Base-by-base conservation (phyloP, 2,329 filamentous ascomycete genomes). In the Helicocarpus griseus region DNA sequence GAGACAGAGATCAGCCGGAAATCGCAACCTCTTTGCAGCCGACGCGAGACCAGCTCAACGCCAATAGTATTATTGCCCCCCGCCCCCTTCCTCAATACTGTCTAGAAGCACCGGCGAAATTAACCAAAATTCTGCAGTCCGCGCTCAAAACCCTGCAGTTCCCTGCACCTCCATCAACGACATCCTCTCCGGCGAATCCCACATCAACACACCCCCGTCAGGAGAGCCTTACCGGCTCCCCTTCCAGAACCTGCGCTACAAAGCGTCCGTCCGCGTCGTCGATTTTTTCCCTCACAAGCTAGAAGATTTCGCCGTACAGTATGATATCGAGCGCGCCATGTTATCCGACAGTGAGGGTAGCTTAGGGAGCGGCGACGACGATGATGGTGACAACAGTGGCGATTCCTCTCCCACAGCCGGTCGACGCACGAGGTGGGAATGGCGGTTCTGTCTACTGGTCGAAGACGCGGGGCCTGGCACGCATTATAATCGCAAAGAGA, bases 391-490 rank as follows among this genome's bases (percentile, higher is more conserved):
- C 28, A 26, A 35, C 28, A n/a, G n/a, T n/a, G n/a, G n/a, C n/a
- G n/a, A n/a, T n/a, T n/a, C n/a, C n/a, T n/a, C n/a, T n/a, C n/a
- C n/a, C n/a, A n/a, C n/a, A n/a, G n/a, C n/a, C n/a, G n/a, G n/a
- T n/a, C n/a, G n/a, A n/a, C 51, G 33, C 24, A 41, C 63, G 1
- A 61, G 65, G 6, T 95, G 88, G 86, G 82, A 93, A 65, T 96
- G 90, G 90, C 78, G 80, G 13, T 96, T 96, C 67, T 80, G 79
- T 21, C 75, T 97, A 22, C 75, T 86, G 11, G 78, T 96, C 1
- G 86, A 95, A 66, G 87, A 90, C 57, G 82, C 79, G 0, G 65
- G 70, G 29, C 63, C 70, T 4, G 64, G 38, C 9, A 38, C 47
- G 2, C 50, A 28, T n/a, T 45, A 60, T 40, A 56, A 58, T 29